These are phyloP conservation scores for Cladosporium oxysporum DNA, from an alignment of 2,329 filamentous ascomycete genomes.

Conservation along the genomic window DNA sequence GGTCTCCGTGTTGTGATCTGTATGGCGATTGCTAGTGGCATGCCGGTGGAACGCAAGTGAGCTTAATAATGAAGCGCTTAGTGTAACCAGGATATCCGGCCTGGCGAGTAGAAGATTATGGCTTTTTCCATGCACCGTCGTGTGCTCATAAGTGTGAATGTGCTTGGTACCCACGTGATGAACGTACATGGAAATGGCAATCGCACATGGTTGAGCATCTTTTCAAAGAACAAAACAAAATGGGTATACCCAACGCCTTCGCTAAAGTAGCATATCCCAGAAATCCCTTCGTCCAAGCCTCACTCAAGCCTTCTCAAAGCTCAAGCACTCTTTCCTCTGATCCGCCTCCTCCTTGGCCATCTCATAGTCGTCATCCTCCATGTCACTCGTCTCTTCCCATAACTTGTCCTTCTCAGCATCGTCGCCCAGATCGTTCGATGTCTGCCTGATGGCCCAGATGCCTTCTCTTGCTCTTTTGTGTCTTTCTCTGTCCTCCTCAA, in stretches of 20 bases:
- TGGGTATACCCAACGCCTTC: conserved; percentile 15
- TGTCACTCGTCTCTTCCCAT: conserved; percentile 84
- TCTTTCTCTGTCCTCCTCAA: conserved; percentile 93
- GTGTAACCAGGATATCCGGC: not conserved
- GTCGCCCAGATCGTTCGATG: conserved; percentile 52
- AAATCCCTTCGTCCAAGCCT: not conserved
- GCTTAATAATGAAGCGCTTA: not conserved
- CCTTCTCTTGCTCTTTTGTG: conserved; percentile 90
- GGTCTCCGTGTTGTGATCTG: no score
- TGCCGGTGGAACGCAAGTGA: not conserved
- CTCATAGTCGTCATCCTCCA: conserved; percentile 82
- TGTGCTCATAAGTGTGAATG: not conserved
- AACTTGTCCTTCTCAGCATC: conserved; percentile 75
- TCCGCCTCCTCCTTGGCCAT: conserved; percentile 72
- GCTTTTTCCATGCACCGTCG: not conserved
- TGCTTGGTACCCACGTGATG: not conserved
- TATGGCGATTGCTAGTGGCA: not conserved
- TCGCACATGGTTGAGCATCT: not conserved
- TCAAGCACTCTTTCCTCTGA: conserved; percentile 53
- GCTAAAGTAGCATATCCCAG: conserved; percentile 3
- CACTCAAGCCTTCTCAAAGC: conserved; percentile 36
- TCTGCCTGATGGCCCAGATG: conserved; percentile 75
- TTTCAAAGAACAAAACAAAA: conserved; percentile 1
- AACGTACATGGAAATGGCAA: not conserved
- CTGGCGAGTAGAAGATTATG: not conserved